Conservation (phyloP, 2,329 filamentous ascomycete species). For the Fusarium hainanense region DNA sequence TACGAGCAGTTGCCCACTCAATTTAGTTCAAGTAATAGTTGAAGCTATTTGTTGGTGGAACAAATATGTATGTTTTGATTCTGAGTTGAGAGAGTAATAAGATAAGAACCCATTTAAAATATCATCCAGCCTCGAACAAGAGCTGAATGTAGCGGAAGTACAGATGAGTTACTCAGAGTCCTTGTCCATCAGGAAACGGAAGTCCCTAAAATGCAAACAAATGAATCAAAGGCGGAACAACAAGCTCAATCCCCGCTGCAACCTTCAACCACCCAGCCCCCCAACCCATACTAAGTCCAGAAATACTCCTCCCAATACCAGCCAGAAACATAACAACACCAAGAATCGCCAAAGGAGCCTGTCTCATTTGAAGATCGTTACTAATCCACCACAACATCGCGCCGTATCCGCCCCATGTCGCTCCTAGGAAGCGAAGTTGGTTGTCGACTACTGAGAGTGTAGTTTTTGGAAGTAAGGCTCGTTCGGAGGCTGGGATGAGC, state of each 20-base stretch:
- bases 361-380: background rate
- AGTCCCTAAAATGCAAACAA: background rate
- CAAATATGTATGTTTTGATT: too few relatives aligned
- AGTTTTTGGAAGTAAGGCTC: background rate
- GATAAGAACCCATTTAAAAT: too few relatives aligned
- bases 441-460: constrained; percentile 3
- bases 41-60: too few relatives aligned
- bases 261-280: constrained; percentile 8
- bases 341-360: background rate
- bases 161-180: too few relatives aligned
- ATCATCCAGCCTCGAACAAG: too few relatives aligned
- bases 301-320: background rate
- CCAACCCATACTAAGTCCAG: background rate
- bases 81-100: too few relatives aligned
- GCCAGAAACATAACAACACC: background rate
- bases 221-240: background rate
- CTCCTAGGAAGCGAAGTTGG: constrained; percentile 14
- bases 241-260: background rate
- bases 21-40: too few relatives aligned
- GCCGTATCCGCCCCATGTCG: constrained; percentile 14
- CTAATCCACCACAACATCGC: background rate
- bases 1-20: too few relatives aligned
- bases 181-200: too few relatives aligned
- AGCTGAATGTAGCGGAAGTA: too few relatives aligned
- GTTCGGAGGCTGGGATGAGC: background rate